Base-by-base conservation (phyloP, 768 basidiomycete genomes). In the Pisolithus sp. region DNA sequence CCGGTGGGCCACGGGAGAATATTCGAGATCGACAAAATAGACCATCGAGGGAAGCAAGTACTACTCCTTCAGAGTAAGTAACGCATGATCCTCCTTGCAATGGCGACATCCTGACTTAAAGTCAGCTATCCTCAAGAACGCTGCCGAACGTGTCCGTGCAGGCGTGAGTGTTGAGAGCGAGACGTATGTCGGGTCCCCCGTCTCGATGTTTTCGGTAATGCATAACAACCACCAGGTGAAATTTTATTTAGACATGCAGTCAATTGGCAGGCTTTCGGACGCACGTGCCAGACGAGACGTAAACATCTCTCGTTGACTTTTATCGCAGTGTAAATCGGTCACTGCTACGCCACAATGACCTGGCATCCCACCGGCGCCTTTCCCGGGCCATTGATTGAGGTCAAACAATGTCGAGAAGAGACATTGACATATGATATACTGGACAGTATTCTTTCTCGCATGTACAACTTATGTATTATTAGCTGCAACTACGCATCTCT, bases 171-270 rank as follows among this genome's bases (percentile, higher is more conserved):
- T 63, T 28, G 64, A 69, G 53, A n/a, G 73, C 57, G 63, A 74
- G 50, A 59, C 52, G 18, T 76, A 73, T 40, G 58, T 74, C 15
- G 72, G 73, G 5, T 67, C 73, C 46, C 66, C 75, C 44, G 68
- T 74, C 4, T 68, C 57, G 36, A 73, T 83, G 67, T 68, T 84
- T 26, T 73, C 76, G 18, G 65, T 74, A 2, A 80, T 86, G 78
- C 68, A 76, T 18, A 70, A 71, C 30, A 73, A 73, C 37, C 67
- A 70, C 52, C 61, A 68, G 62, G 83, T 81, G 57, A 40, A 65
- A 61, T 7, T 45, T 26, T 10, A 2, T 23, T 44, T 28, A 23
- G 10, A 38, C 48, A 23, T 23, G 18, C 36, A 23, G 34, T 37
- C 41, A 1, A 20, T 57, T 51, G 5, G 26, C 37, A 12, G 10